These are phyloP conservation scores for Tubosaeta sp. DNA, from an alignment of 768 basidiomycete genomes.

Conservation along the genomic window DNA sequence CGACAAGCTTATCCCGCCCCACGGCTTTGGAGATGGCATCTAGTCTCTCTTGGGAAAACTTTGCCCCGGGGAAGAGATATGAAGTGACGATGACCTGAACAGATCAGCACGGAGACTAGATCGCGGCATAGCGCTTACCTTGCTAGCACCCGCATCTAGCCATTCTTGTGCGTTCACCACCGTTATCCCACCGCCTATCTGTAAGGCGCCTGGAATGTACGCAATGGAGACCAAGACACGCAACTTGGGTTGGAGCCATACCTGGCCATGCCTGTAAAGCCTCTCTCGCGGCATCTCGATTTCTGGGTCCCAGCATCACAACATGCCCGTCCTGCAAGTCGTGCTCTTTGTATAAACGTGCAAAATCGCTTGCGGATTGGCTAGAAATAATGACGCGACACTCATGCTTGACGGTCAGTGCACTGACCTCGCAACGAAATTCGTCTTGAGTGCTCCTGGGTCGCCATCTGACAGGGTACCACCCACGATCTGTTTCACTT, in stretches of 20 bases:
- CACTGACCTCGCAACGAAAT: constrained; percentile 81
- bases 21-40: constrained; percentile 55
- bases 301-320: constrained; percentile 90
- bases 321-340: constrained; percentile 85
- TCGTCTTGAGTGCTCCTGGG: constrained; percentile 66
- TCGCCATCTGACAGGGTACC: constrained; percentile 77
- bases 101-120: constrained; percentile 6
- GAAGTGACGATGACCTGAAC: constrained; percentile 95
- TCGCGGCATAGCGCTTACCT: constrained; percentile 45
- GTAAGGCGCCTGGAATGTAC: constrained; percentile 57
- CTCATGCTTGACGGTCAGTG: not conserved
- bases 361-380: constrained; percentile 75
- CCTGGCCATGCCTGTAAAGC: constrained; percentile 85
- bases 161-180: constrained; percentile 76
- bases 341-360: constrained; percentile 67
- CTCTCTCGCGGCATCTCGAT: constrained; percentile 83
- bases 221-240: constrained; percentile 1
- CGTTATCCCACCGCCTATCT: constrained; percentile 92
- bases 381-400: constrained; percentile 37
- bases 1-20: constrained; percentile 84
- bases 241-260: constrained; percentile 21
- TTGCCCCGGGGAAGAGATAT: constrained; percentile 82
- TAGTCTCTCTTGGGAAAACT: constrained; percentile 73
- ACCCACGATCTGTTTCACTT: constrained; percentile 98
- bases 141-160: constrained; percentile 86